Evolutionary conservation across 2,329 filamentous ascomycete genomes (phyloP).

Genomic region (Alternaria consortialis): DNA sequence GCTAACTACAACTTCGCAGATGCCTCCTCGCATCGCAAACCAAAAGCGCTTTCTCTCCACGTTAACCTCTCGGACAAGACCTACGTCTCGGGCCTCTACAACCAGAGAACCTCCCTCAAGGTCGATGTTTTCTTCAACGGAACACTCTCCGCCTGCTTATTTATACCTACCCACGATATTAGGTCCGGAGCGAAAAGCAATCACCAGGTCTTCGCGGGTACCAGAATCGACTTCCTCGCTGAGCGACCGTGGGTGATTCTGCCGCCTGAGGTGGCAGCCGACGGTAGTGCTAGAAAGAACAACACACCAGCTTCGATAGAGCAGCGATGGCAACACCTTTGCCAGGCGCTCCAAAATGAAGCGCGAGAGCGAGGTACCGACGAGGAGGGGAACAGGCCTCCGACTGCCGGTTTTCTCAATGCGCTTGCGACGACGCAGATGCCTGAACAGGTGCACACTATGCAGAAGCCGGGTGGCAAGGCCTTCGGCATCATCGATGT

Average conservation of each 20-base stretch:
- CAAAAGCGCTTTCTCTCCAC: constrained; percentile 42
- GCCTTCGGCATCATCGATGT: constrained; percentile 53
- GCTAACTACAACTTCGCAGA: neutral
- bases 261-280: constrained; percentile 33
- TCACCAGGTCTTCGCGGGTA: constrained; percentile 51
- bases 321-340: constrained; percentile 50
- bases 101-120: constrained; percentile 51
- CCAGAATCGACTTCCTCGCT: constrained; percentile 48
- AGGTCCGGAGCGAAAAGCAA: constrained; percentile 24
- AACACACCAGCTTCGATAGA: constrained; percentile 5
- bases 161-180: constrained; percentile 36
- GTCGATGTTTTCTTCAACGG: constrained; percentile 61
- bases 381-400: constrained; percentile 40
- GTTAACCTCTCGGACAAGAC: constrained; percentile 44
- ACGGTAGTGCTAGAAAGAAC: constrained; percentile 28
- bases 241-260: constrained; percentile 58
- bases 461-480: constrained; percentile 42
- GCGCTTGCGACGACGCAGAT: constrained; percentile 51
- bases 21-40: neutral
- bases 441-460: constrained; percentile 42
- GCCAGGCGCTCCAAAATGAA: constrained; percentile 43
- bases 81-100: constrained; percentile 35
- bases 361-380: constrained; percentile 47
- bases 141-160: constrained; percentile 47
- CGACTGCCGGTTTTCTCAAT: constrained; percentile 51